These are phyloP conservation scores for Hymenoscyphus linearis DNA, from an alignment of 2,329 filamentous ascomycete species.

Conservation along the genomic window DNA sequence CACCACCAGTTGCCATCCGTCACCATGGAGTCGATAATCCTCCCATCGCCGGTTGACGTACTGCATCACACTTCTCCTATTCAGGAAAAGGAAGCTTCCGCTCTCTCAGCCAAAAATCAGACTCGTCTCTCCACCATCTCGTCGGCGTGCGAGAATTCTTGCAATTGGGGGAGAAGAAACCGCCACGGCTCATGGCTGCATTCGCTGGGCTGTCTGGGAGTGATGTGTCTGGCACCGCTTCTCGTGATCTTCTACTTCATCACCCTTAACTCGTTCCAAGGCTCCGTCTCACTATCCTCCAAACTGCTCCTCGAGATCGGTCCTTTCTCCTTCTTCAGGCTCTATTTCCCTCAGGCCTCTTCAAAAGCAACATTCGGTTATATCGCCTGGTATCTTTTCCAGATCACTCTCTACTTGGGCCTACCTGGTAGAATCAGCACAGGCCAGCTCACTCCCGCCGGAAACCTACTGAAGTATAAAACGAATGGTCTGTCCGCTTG, in stretches of 20 bases:
- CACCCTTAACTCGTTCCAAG: constrained; percentile 19
- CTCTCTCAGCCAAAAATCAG: neutral
- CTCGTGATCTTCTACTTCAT: constrained; percentile 25
- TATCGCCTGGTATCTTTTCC: constrained; percentile 33
- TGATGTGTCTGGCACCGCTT: constrained; percentile 21
- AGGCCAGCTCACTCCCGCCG: constrained; percentile 40
- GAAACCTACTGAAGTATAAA: constrained; percentile 38
- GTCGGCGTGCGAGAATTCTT: constrained; percentile 4
- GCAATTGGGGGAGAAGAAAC: constrained; percentile 8
- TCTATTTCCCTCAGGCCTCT: constrained; percentile 13
- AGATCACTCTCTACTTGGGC: constrained; percentile 32
- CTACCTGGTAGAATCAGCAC: constrained; percentile 31
- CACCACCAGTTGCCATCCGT: neutral
- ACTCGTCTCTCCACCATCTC: constrained; percentile 7
- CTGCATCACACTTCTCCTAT: neutral
- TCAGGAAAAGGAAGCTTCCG: neutral
- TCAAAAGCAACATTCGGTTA: constrained; percentile 25
- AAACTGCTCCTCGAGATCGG: constrained; percentile 14
- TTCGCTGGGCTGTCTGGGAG: constrained; percentile 18
- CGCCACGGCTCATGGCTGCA: constrained; percentile 7
- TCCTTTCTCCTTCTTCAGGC: constrained; percentile 13
- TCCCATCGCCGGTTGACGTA: constrained; percentile 1
- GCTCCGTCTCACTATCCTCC: constrained; percentile 16
- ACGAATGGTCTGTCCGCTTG: constrained; percentile 41
- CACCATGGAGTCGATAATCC: constrained; percentile 6